A percentile compares a stretch with the other conserved stretches of the same genome.
These are phyloP conservation scores for Diophrys appendiculata DNA, from an alignment of 73 alveolate genomes.

Conservation along the genomic window DNA sequence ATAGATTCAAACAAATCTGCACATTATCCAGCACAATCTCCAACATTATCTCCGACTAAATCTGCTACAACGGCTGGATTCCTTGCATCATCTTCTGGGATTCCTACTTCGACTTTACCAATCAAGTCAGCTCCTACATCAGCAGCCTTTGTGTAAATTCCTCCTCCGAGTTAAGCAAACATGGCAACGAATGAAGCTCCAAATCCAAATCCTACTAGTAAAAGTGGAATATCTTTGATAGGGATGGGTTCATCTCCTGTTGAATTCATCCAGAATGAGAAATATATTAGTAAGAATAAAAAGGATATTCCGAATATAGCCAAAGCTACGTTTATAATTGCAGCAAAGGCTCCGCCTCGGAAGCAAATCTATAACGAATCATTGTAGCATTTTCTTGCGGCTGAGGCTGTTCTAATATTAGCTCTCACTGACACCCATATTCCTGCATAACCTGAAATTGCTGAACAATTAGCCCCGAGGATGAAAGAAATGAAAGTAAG, in stretches of 20 bases:
- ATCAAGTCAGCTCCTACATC: conserved; percentile 95
- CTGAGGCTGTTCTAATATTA: conserved; percentile 78
- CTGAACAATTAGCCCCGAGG: conserved; percentile 79
- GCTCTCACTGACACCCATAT: conserved; percentile 91
- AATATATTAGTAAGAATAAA: conserved; percentile 48
- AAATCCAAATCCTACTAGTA: conserved; percentile 79
- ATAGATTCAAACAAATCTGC: conserved; percentile 90
- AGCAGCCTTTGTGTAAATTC: conserved; percentile 89
- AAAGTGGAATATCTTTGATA: conserved; percentile 77
- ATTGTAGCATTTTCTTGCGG: conserved; percentile 80
- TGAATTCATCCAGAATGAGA: conserved; percentile 39
- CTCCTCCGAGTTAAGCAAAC: conserved; percentile 90
- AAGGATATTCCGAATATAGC: conserved; percentile 78
- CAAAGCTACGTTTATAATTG: conserved; percentile 78
- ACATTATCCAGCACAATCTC: conserved; percentile 94
- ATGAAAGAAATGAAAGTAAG: conserved; percentile 68
- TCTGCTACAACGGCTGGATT: conserved; percentile 95
- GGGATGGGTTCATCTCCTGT: conserved; percentile 38
- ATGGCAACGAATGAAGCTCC: conserved; percentile 90
- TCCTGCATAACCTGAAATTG: conserved; percentile 84
- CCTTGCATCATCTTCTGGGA: conserved; percentile 94
- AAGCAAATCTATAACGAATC: conserved; percentile 73
- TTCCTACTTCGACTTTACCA: conserved; percentile 79
- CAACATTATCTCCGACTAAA: conserved; percentile 94
- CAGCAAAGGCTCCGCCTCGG: conserved; percentile 88